Evolutionary conservation across 1,139 yeast species (phyloP).

Genomic region (Meyerozyma guilliermondii): DNA sequence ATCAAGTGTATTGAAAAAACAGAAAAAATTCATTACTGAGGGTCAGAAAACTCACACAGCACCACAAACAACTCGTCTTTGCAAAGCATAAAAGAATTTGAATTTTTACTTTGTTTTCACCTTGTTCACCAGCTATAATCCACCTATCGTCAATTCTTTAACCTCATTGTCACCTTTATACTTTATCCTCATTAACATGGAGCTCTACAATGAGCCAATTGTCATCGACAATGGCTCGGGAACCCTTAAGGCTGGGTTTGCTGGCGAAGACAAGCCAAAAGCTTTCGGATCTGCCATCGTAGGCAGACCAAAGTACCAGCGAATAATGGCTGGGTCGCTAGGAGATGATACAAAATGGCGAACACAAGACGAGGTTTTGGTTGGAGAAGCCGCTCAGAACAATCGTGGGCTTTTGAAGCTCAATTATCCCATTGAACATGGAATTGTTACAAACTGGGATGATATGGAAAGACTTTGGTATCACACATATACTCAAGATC

Average conservation of each 20-base stretch:
- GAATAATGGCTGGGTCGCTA: conserved; percentile 80
- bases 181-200: neutral
- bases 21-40: too few species aligned
- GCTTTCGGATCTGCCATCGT: conserved; percentile 48
- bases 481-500: conserved; percentile 53
- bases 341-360: conserved; percentile 6
- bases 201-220: conserved; percentile 71
- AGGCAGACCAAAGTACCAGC: conserved; percentile 80
- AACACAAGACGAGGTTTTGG: conserved; percentile 40
- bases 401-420: conserved; percentile 70
- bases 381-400: conserved; percentile 72
- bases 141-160: too few species aligned
- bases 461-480: conserved; percentile 80
- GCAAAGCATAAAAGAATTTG: too few species aligned
- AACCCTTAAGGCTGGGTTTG: conserved; percentile 81
- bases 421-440: conserved; percentile 73
- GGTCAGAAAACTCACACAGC: too few species aligned
- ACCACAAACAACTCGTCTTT: too few species aligned
- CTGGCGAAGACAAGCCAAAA: conserved; percentile 84
- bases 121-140: too few species aligned
- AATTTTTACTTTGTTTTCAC: too few species aligned
- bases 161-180: neutral
- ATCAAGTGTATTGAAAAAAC: too few species aligned
- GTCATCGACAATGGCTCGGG: conserved; percentile 96
- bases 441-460: conserved; percentile 79